These are phyloP conservation scores for Phytophthora sojae DNA, from an alignment of 352 stramenopile genomes.

Conservation along the genomic window DNA sequence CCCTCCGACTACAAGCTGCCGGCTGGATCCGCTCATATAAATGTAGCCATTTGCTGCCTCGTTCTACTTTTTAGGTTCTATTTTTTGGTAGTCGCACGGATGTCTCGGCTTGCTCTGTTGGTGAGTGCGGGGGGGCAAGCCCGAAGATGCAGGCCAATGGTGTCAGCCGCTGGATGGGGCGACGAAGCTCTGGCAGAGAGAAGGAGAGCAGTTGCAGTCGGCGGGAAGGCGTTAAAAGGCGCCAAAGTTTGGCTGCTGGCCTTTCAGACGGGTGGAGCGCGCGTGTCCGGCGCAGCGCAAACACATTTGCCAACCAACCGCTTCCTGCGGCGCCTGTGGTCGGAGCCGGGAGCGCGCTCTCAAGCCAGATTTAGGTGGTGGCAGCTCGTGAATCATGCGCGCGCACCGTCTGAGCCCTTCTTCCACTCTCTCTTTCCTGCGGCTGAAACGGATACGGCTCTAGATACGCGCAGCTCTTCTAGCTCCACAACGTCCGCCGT, in stretches of 20 bases:
- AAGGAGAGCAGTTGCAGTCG: no score
- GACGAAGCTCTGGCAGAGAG: background rate
- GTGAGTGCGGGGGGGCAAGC: background rate
- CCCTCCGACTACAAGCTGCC: no score
- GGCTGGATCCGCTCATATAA: no score
- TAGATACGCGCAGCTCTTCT: background rate
- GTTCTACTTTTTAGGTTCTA: background rate
- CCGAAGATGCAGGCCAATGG: background rate
- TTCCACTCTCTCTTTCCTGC: background rate
- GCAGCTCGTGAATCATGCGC: background rate
- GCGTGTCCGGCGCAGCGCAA: background rate
- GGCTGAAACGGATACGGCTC: background rate
- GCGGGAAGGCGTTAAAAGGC: conserved; percentile 2
- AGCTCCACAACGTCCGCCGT: background rate
- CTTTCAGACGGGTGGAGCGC: background rate
- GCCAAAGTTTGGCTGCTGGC: background rate
- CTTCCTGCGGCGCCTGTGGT: background rate
- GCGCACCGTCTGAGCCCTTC: background rate
- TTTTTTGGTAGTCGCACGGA: background rate
- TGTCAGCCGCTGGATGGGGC: no score
- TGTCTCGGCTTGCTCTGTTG: no score
- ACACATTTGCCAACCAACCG: background rate
- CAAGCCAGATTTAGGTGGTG: background rate
- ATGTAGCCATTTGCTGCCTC: background rate
- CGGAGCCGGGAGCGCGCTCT: background rate